phyloP scores from a whole-genome alignment of 2,329 filamentous ascomycete species.

The Phialophora tarda region DNA sequence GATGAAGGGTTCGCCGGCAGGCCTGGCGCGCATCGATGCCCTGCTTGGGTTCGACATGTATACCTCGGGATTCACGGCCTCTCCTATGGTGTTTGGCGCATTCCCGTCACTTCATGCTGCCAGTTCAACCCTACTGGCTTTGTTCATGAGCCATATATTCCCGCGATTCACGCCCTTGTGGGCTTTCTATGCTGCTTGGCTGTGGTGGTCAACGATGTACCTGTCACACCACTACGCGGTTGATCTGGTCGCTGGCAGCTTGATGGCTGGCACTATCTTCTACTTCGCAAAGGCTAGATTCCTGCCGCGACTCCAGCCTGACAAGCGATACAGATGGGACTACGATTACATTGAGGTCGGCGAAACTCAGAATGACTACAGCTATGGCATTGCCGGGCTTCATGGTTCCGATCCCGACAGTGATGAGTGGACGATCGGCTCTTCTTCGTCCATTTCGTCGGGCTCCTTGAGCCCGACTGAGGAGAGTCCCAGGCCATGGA shows the following conservation, averaged over 20 bases:
- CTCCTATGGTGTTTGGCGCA: conserved; percentile 89
- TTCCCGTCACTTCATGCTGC: conserved; percentile 93
- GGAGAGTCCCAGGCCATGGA: conserved; percentile 58
- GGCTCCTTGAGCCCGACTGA: conserved; percentile 67
- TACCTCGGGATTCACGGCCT: conserved; percentile 87
- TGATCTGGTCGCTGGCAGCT: conserved; percentile 83
- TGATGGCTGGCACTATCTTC: conserved; percentile 78
- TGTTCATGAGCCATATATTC: conserved; percentile 94
- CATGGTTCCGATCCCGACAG: conserved; percentile 68
- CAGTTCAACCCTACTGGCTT: conserved; percentile 83
- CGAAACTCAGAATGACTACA: conserved; percentile 60
- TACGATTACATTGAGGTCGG: conserved; percentile 92
- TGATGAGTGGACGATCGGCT: conserved; percentile 89
- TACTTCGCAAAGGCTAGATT: conserved; percentile 81
- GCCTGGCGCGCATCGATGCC: conserved; percentile 83
- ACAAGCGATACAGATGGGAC: conserved; percentile 90
- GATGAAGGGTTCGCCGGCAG: conserved; percentile 86
- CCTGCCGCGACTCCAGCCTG: conserved; percentile 78
- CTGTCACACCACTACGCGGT: conserved; percentile 96
- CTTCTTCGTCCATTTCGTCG: conserved; percentile 75
- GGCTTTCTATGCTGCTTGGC: conserved; percentile 84
- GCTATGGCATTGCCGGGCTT: conserved; percentile 62
- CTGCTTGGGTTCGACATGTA: conserved; percentile 92
- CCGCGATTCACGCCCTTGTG: conserved; percentile 80
- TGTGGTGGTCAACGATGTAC: conserved; percentile 99